Base-by-base conservation (phyloP, 2,329 filamentous ascomycete species). In the Cordyceps pruinosa region DNA sequence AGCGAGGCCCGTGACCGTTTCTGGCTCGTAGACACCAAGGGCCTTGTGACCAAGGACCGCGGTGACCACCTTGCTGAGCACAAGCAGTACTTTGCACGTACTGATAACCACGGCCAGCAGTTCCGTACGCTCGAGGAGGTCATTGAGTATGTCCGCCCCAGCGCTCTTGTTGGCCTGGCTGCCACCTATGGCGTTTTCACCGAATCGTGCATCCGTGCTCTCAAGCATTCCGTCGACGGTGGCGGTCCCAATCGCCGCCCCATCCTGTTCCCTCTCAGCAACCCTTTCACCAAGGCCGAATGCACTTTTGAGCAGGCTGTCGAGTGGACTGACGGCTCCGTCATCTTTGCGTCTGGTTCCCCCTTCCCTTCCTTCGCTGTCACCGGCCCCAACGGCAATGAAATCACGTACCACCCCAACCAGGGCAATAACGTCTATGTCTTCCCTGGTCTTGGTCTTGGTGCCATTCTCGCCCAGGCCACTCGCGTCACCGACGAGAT, bases 1-100 rank as follows among this genome's bases (percentile, higher is more conserved):
- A 84, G 91, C 66, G 87, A 90, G 62, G 94, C 94, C 57, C 86
- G 86, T 66, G 84, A 87, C 69, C 94, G 94, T 79, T 97, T 99
- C 83, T 97, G 88, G 84, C 89, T 99, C 48, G 92, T 97, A 60
- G 94, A 97, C 77, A 96, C 91, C 68, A 93, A 94, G 78, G 94
- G 94, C 66, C 86, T 99, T 23, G 93, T 99, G 53, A 96, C 94
- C 62, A 81, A 82, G 61, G 93, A 99, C 76, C 89, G 94, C 60
- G 93, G 93, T 56, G 94, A 97, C 78, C 90, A 87, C 72, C 85
- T 99, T 41, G 91, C 93, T 37, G 88, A 96, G 66, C 94, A 99
- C 75, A 89, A 89, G 75, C 83, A 86, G 74, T 85, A 87, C 72
- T 87, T 87, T 65, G 83, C 84, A 32, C 80, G 84, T 53, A 73